A percentile compares a stretch with the other conserved stretches of the same genome.
Evolutionary conservation across 768 basidiomycete genomes (phyloP).

Genomic region (Dendrothele bispora): DNA sequence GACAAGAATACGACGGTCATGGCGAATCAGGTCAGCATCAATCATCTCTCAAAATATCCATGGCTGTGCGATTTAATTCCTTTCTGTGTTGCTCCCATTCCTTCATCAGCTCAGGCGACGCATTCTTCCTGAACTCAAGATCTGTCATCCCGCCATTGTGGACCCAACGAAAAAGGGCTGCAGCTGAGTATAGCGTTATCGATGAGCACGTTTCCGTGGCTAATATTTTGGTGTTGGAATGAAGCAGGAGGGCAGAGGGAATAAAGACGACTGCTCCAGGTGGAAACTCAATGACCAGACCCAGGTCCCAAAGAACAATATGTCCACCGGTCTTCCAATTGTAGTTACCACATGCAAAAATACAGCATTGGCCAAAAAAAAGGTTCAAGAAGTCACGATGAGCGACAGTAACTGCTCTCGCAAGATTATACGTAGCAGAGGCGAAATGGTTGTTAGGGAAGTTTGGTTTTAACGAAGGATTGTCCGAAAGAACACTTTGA

Average conservation of each 20-base stretch:
- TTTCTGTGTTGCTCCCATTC: no score
- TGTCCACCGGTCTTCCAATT: not conserved
- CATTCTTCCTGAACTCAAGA: no score
- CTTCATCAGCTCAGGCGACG: no score
- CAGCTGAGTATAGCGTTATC: not conserved
- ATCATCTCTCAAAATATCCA: no score
- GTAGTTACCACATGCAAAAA: not conserved
- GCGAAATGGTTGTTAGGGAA: not conserved
- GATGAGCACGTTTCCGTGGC: not conserved
- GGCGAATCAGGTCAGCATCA: no score
- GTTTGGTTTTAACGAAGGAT: not conserved
- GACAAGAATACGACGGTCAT: no score
- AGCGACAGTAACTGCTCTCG: not conserved
- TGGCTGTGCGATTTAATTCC: no score
- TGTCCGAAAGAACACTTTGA: not conserved
- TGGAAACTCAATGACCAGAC: no score
- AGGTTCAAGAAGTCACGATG: not conserved
- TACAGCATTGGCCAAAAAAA: not conserved
- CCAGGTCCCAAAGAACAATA: not conserved
- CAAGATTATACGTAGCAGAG: not conserved
- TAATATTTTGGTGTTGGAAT: not conserved
- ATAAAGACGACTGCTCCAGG: no score
- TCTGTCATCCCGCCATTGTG: no score
- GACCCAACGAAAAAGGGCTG: not conserved
- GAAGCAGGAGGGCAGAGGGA: no score